phyloP scores from a whole-genome alignment of 371 early-diverging fungal species.

The Apophysomyces elegans region DNA sequence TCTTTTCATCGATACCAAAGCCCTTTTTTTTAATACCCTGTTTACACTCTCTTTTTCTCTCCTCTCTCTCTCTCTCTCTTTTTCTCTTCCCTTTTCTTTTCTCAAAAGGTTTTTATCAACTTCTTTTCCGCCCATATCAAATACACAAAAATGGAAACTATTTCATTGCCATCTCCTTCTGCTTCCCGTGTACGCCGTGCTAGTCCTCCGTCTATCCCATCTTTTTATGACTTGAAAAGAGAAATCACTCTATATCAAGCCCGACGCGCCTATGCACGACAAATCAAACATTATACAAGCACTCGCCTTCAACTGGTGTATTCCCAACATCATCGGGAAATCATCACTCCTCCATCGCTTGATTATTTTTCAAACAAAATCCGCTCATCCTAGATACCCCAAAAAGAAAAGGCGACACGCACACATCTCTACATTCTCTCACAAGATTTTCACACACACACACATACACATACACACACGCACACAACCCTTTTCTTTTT shows the following conservation, averaged over 20 bases:
- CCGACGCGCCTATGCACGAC: constrained; percentile 8
- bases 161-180: not conserved
- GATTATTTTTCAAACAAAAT: not conserved
- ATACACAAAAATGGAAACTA: no score
- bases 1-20: not conserved
- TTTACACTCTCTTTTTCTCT: not conserved
- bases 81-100: not conserved
- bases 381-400: no score
- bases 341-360: not conserved
- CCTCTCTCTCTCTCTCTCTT: not conserved
- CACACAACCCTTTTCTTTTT: no score
- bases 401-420: no score
- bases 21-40: not conserved
- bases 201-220: not conserved
- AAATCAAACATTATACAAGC: not conserved
- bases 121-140: not conserved
- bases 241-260: constrained; percentile 3
- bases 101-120: not conserved
- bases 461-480: not conserved
- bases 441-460: not conserved
- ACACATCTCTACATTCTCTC: not conserved
- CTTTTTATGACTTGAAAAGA: constrained; percentile 2
- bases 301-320: constrained; percentile 4
- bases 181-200: not conserved
- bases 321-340: not conserved